phyloP scores from a whole-genome alignment of 257 asterid genomes.

The Fraxinus excelsior region DNA sequence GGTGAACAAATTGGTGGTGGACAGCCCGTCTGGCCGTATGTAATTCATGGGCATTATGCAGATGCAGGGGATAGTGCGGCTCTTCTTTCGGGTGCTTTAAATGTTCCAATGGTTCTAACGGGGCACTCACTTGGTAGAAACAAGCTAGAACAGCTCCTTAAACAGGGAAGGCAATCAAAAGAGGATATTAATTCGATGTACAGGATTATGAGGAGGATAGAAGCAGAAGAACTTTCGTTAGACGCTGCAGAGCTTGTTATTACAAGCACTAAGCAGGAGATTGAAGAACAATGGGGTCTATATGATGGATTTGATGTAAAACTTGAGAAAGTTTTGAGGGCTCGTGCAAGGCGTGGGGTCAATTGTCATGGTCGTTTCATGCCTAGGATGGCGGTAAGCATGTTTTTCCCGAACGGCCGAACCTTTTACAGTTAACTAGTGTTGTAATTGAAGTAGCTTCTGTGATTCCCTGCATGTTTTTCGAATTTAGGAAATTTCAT shows the following conservation, averaged over 20 bases:
- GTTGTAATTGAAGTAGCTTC: neutral
- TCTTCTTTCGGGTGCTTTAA: constrained; percentile 19
- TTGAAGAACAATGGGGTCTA: constrained; percentile 21
- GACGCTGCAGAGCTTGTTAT: constrained; percentile 21
- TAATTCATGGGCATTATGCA: constrained; percentile 18
- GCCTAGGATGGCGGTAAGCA: constrained; percentile 9
- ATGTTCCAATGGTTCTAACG: constrained; percentile 20
- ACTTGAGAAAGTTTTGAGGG: constrained; percentile 4
- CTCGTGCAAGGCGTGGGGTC: neutral
- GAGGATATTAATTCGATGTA: constrained; percentile 19
- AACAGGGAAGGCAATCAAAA: constrained; percentile 21
- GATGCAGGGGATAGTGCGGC: constrained; percentile 20
- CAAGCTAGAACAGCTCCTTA: constrained; percentile 19
- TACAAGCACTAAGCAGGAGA: constrained; percentile 23
- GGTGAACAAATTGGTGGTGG: constrained; percentile 18
- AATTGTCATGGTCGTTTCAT: neutral
- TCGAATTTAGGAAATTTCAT: too few relatives aligned
- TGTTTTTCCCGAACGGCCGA: neutral
- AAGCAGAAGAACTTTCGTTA: constrained; percentile 20
- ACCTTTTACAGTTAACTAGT: neutral
- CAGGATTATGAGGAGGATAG: constrained; percentile 20
- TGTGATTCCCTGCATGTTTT: too few relatives aligned
- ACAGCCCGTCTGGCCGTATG: constrained; percentile 14
- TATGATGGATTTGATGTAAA: constrained; percentile 22
- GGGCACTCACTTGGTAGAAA: constrained; percentile 17